phyloP scores from a whole-genome alignment of 2,329 filamentous ascomycete species.

The Hymenoscyphus repandus region DNA sequence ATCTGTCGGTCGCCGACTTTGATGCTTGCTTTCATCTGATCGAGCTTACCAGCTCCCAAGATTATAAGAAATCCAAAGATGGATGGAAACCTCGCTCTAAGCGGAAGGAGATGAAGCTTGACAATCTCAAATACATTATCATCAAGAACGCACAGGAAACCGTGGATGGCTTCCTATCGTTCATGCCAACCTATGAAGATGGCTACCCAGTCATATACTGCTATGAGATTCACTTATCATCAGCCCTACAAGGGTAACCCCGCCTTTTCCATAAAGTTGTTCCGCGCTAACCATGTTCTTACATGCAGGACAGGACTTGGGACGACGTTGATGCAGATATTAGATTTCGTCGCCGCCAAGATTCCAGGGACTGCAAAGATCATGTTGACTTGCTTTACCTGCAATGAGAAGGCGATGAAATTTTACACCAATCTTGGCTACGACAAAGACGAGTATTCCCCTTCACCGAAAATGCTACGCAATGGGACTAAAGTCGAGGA shows the following conservation, averaged over 20 bases:
- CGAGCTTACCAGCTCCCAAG: constrained; percentile 55
- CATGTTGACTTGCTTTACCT: constrained; percentile 69
- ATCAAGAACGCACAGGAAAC: constrained; percentile 38
- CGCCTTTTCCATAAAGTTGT: not conserved
- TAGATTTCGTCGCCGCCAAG: constrained; percentile 47
- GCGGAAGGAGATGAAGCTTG: constrained; percentile 60
- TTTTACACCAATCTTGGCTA: constrained; percentile 62
- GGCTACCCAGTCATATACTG: constrained; percentile 65
- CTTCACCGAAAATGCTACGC: constrained; percentile 46
- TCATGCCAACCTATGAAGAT: constrained; percentile 68
- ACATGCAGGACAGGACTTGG: constrained; percentile 56
- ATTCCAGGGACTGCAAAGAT: constrained; percentile 55
- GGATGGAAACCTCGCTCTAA: constrained; percentile 63
- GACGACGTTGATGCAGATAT: constrained; percentile 50
- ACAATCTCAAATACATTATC: constrained; percentile 64
- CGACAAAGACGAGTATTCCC: constrained; percentile 49
- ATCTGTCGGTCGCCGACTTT: constrained; percentile 41
- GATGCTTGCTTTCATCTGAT: constrained; percentile 52
- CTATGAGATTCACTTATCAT: constrained; percentile 69
- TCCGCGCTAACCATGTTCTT: constrained; percentile 2
- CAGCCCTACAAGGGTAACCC: constrained; percentile 47
- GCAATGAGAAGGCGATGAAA: constrained; percentile 49
- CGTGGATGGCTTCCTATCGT: constrained; percentile 55
- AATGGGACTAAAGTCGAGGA: constrained; percentile 47
- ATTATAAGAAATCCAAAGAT: constrained; percentile 56